phyloP scores from a whole-genome alignment of 2,329 filamentous ascomycete species.

The Trichoderma gracile region DNA sequence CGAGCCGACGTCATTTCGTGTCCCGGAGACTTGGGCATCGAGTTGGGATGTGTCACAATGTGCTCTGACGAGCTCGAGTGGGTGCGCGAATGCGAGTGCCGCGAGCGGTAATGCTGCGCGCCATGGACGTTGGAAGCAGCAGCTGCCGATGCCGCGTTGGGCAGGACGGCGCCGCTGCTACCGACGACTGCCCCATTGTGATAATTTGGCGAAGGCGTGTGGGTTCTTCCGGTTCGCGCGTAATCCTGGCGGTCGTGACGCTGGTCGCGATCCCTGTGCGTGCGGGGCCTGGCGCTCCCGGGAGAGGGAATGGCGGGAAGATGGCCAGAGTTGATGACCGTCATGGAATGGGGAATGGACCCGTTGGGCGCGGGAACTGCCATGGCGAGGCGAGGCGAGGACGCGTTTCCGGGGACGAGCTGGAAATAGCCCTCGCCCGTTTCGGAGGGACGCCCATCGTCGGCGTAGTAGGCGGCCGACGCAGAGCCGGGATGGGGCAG shows the following conservation, averaged over 20 bases:
- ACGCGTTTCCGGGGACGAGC: slow-evolving; percentile 49
- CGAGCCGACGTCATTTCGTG: slow-evolving; percentile 47
- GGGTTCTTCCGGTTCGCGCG: slow-evolving; percentile 66
- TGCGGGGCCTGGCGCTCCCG: slow-evolving; percentile 61
- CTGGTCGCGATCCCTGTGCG: slow-evolving; percentile 50
- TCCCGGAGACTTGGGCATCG: slow-evolving; percentile 55
- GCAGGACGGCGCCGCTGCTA: slow-evolving; percentile 30
- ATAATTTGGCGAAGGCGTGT: slow-evolving; percentile 79
- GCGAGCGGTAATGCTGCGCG: slow-evolving; percentile 41
- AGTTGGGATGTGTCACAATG: slow-evolving; percentile 54
- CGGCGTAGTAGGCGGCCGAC: slow-evolving; percentile 56
- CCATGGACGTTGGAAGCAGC: slow-evolving; percentile 39
- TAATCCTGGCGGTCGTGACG: slow-evolving; percentile 48
- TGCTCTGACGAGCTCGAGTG: slow-evolving; percentile 61
- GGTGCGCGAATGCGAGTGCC: slow-evolving; percentile 55
- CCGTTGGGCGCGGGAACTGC: slow-evolving; percentile 38
- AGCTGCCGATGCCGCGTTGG: slow-evolving; percentile 42
- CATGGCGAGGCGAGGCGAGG: slow-evolving; percentile 41
- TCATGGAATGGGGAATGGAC: slow-evolving; percentile 63
- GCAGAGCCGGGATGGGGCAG: slow-evolving; percentile 37
- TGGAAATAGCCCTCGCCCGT: slow-evolving; percentile 81
- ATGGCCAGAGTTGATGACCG: slow-evolving; percentile 78
- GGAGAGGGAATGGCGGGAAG: slow-evolving; percentile 80
- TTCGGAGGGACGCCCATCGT: slow-evolving; percentile 67
- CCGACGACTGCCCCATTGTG: slow-evolving; percentile 39